Evolutionary conservation across 1,284 basidiomycete species (phyloP).

Genomic region (Boletellus dicymbophilus): DNA sequence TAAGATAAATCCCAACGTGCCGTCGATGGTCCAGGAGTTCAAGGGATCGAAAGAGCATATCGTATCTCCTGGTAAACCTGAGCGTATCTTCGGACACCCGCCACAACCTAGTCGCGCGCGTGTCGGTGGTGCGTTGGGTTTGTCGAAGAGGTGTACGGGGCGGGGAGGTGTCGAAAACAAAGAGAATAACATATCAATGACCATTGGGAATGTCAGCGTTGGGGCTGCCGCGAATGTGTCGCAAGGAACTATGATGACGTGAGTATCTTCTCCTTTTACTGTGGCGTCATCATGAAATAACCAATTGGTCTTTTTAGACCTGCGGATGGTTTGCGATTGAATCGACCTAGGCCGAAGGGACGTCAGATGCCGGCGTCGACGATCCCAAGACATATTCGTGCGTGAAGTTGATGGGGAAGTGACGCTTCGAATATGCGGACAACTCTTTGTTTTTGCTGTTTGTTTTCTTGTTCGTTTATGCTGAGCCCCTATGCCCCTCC

Average conservation of each 20-base stretch:
- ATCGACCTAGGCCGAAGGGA: constrained; percentile 50
- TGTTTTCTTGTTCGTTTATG: too few species aligned
- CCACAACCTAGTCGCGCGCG: constrained; percentile 55
- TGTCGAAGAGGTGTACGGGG: constrained; percentile 56
- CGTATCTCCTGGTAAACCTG: constrained; percentile 28
- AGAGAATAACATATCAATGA: constrained; percentile 50
- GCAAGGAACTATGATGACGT: constrained; percentile 56
- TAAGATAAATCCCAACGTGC: constrained; percentile 24
- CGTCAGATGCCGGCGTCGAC: constrained; percentile 24
- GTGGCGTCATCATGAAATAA: too few species aligned
- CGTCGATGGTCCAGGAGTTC: neutral
- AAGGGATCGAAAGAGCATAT: constrained; percentile 8
- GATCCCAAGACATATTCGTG: constrained; percentile 28
- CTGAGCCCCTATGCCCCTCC: too few species aligned
- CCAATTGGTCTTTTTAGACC: constrained; percentile 36
- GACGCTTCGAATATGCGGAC: too few species aligned
- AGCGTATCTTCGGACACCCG: constrained; percentile 40
- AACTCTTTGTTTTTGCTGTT: too few species aligned
- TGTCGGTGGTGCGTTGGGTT: constrained; percentile 58
- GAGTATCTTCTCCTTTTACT: constrained; percentile 30
- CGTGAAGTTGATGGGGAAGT: too few species aligned
- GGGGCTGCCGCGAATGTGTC: constrained; percentile 24
- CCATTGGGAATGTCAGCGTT: constrained; percentile 5
- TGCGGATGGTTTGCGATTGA: constrained; percentile 61
- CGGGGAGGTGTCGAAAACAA: constrained; percentile 49